Percentiles rank a stretch among this genome's conserved stretches.
Evolutionary conservation across 2,329 filamentous ascomycete genomes (phyloP).

Genomic region (Calonectria pseudoreteaudii): DNA sequence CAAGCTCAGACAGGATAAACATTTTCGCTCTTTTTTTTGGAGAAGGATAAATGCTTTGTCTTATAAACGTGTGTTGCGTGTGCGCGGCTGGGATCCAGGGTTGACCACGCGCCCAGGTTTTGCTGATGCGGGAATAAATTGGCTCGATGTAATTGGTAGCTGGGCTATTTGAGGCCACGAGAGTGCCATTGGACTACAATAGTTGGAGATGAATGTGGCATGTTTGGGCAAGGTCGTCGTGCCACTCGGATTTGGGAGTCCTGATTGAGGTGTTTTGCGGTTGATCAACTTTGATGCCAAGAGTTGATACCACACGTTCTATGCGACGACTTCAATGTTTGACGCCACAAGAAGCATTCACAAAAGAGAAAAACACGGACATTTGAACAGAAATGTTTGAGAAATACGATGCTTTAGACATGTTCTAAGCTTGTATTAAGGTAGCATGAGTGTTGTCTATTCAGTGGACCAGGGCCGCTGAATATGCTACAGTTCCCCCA

Average conservation of each 20-base stretch:
- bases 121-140: slow-evolving; percentile 3
- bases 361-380: neutral
- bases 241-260: neutral
- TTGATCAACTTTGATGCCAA: neutral
- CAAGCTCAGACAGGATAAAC: neutral
- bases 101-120: neutral
- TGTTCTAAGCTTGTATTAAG: neutral
- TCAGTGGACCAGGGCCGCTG: neutral
- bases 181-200: neutral
- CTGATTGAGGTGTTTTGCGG: neutral
- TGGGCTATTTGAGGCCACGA: neutral
- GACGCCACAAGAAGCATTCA: neutral
- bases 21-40: neutral
- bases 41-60: neutral
- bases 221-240: neutral
- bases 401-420: neutral
- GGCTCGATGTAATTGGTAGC: neutral
- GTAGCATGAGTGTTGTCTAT: neutral
- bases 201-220: neutral
- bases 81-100: neutral
- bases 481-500: neutral
- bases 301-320: neutral
- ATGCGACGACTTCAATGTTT: rapidly evolving
- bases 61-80: neutral
- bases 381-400: neutral